Conservation (phyloP, 768 basidiomycete genomes). For the Phylloporus sp. region DNA sequence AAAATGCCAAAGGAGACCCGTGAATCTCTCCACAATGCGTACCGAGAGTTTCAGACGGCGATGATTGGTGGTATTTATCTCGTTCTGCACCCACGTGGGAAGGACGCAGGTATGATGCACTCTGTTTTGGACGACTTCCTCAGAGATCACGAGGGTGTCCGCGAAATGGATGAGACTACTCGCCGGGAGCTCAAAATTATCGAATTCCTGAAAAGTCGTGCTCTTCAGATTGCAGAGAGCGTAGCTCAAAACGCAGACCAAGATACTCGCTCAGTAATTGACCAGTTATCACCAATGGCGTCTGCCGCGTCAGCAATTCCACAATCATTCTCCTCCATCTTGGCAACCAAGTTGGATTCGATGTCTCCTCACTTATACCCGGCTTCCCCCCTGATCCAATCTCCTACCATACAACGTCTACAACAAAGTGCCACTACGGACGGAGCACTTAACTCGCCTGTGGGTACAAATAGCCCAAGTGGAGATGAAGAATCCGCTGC, state of each 20-base stretch:
- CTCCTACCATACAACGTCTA: conserved; percentile 57
- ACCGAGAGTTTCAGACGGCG: conserved; percentile 82
- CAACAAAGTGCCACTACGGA: conserved; percentile 46
- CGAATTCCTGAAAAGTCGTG: conserved; percentile 70
- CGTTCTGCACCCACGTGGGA: conserved; percentile 70
- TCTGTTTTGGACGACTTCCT: conserved; percentile 75
- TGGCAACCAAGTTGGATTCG: conserved; percentile 19
- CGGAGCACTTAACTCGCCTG: conserved; percentile 48
- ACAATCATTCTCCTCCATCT: conserved; percentile 19
- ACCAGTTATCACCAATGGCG: conserved; percentile 30
- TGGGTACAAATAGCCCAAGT: conserved; percentile 61
- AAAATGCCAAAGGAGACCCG: conserved; percentile 57
- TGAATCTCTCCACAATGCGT: conserved; percentile 72
- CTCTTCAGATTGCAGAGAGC: conserved; percentile 46
- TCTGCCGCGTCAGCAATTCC: conserved; percentile 10
- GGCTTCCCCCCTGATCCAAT: conserved; percentile 28
- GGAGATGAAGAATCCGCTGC: conserved; percentile 74
- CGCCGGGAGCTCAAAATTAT: conserved; percentile 79
- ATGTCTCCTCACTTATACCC: conserved; percentile 23
- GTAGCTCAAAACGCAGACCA: conserved; percentile 19
- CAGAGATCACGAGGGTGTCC: conserved; percentile 44
- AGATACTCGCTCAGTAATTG: conserved; percentile 8
- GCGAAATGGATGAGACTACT: conserved; percentile 79
- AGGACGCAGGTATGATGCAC: conserved; percentile 67
- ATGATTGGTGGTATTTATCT: conserved; percentile 89